Evolutionary conservation across 306 rosid genomes (phyloP).

Genomic region (Medicago lupulina): DNA sequence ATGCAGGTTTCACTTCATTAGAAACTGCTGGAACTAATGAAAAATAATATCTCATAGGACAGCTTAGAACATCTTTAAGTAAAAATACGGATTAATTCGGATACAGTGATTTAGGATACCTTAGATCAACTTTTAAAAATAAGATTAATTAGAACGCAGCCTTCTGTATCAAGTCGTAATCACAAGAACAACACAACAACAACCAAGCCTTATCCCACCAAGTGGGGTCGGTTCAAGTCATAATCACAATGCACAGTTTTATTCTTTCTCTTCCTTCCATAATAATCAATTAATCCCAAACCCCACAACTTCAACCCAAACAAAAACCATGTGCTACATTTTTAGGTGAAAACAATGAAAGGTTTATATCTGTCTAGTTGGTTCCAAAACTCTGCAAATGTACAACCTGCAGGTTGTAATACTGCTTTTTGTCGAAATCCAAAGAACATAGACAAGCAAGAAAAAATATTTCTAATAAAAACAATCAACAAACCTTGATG

Average conservation of each 20-base stretch:
- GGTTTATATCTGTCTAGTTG: background rate
- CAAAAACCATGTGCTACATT: conserved; percentile 10
- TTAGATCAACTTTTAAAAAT: background rate
- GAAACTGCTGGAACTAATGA: conserved; percentile 3
- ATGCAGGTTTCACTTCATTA: conserved; percentile 16
- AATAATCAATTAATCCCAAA: background rate
- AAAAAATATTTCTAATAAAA: conserved; percentile 26
- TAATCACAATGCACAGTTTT: background rate
- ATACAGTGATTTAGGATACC: background rate
- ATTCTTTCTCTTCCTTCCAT: background rate
- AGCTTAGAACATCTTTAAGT: background rate
- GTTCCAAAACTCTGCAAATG: conserved; percentile 15
- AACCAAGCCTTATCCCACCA: too few species aligned
- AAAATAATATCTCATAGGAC: background rate
- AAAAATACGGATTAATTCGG: background rate
- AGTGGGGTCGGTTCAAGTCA: background rate
- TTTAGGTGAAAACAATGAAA: conserved; percentile 5
- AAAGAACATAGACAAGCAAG: conserved; percentile 13
- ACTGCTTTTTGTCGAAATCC: conserved; percentile 24
- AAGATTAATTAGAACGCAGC: background rate
- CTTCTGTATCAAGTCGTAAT: conserved; percentile 3
- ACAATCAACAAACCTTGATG: conserved; percentile 65
- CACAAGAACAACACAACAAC: background rate
- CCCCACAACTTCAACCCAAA: conserved; percentile 21
- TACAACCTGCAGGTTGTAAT: conserved; percentile 16